phyloP scores from a whole-genome alignment of 495 filamentous ascomycete species.

The Xylaria nigripes region DNA sequence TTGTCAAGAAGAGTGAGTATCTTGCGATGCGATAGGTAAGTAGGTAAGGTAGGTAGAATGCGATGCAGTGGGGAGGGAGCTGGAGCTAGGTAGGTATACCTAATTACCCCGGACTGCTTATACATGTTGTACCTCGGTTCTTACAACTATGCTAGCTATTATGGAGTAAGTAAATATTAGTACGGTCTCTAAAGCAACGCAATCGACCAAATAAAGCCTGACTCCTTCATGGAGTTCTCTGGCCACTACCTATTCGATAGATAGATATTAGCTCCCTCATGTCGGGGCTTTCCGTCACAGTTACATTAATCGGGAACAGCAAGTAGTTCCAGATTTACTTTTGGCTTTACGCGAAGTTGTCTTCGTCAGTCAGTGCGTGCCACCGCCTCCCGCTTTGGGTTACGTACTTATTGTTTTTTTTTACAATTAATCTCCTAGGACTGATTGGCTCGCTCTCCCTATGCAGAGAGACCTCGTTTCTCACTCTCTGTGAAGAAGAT shows the following conservation, averaged over 20 bases:
- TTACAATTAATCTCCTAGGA: conserved; percentile 2
- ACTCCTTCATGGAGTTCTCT: not conserved
- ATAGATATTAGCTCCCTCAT: not conserved
- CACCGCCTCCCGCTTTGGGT: not conserved
- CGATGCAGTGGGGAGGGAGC: too few species aligned
- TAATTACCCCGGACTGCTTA: too few species aligned
- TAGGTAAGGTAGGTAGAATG: too few species aligned
- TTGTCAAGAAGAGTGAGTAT: too few species aligned
- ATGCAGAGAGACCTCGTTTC: conserved; percentile 77
- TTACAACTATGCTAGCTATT: too few species aligned
- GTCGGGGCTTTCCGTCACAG: not conserved
- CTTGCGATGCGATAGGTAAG: too few species aligned
- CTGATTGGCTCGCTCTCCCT: not conserved
- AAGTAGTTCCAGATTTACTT: not conserved
- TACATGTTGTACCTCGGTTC: too few species aligned
- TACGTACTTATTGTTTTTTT: conserved; percentile 3
- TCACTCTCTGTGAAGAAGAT: conserved; percentile 97
- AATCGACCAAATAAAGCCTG: too few species aligned
- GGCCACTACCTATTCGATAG: too few species aligned
- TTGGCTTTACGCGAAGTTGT: not conserved
- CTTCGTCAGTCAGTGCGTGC: not conserved
- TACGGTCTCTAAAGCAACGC: too few species aligned
- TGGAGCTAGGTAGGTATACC: too few species aligned
- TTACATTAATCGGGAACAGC: not conserved
- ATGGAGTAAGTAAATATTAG: too few species aligned